These are phyloP conservation scores for Erodium trifolium DNA, from an alignment of 441 rosid genomes.

Conservation along the genomic window DNA sequence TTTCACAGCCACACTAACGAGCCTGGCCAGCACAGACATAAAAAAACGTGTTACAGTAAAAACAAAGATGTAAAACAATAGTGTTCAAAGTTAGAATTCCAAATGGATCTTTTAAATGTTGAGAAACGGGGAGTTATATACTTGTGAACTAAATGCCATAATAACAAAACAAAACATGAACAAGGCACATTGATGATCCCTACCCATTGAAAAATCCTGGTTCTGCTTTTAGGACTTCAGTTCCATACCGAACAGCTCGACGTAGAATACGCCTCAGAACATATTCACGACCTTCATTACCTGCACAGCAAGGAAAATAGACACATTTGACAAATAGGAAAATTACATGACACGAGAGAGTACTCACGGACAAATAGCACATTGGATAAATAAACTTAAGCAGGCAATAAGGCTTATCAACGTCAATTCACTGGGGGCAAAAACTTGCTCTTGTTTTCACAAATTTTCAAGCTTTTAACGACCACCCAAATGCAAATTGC, in stretches of 20 bases:
- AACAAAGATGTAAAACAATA: constrained; percentile 10
- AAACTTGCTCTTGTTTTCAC: no score
- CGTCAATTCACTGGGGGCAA: no score
- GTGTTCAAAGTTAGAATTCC: background rate
- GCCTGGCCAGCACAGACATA: constrained; percentile 39
- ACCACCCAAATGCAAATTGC: no score
- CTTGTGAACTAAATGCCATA: background rate
- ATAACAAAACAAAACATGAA: no score
- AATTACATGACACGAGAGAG: no score
- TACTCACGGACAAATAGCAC: no score
- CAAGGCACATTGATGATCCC: no score
- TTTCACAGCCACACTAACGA: constrained; percentile 60
- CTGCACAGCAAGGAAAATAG: constrained; percentile 30
- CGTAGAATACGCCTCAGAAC: constrained; percentile 97
- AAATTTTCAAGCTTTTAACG: no score
- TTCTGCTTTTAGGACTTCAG: constrained; percentile 77
- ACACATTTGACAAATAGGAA: background rate
- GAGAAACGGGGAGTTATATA: background rate
- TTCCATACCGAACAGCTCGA: constrained; percentile 95
- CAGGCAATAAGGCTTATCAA: no score
- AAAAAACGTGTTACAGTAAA: background rate
- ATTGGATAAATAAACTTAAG: no score
- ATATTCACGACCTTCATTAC: constrained; percentile 97
- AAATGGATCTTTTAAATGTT: background rate
- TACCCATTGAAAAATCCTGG: constrained; percentile 60